A percentile compares a stretch with the other conserved stretches of the same genome.
Conservation (phyloP, 495 filamentous ascomycete genomes). For the Neurospora hispaniola region DNA sequence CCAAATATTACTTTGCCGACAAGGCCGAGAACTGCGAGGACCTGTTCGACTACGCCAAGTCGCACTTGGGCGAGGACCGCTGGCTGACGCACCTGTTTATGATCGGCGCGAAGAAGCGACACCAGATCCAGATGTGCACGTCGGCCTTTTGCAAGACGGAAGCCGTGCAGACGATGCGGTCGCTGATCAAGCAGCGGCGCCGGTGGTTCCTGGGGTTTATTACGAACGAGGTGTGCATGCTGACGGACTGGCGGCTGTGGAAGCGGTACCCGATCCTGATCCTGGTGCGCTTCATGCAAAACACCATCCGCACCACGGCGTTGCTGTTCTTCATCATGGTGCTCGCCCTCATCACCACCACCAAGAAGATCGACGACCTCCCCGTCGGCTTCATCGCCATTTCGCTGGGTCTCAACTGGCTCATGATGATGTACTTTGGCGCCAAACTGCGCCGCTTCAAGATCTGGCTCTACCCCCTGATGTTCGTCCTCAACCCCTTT, state of each 20-base stretch:
- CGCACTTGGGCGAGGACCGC: slow-evolving; percentile 89
- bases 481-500: slow-evolving; percentile 94
- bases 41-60: slow-evolving; percentile 93
- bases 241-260: slow-evolving; percentile 91
- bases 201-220: slow-evolving; percentile 98
- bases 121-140: slow-evolving; percentile 96
- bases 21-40: slow-evolving; percentile 95
- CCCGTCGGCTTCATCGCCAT: slow-evolving; percentile 92
- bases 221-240: slow-evolving; percentile 97
- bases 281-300: slow-evolving; percentile 84
- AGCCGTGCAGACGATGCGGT: slow-evolving; percentile 79
- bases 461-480: slow-evolving; percentile 86
- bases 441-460: slow-evolving; percentile 79
- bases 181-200: slow-evolving; percentile 86
- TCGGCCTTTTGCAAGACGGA: slow-evolving; percentile 98
- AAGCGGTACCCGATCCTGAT: slow-evolving; percentile 83
- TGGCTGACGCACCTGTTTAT: slow-evolving; percentile 99
- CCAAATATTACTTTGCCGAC: slow-evolving; percentile 97
- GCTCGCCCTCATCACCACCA: slow-evolving; percentile 77
- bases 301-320: slow-evolving; percentile 92
- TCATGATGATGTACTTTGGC: slow-evolving; percentile 95
- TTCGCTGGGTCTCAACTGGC: slow-evolving; percentile 89
- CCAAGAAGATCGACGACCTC: slow-evolving; percentile 62
- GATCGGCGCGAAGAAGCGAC: slow-evolving; percentile 86
- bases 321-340: slow-evolving; percentile 94